phyloP scores from a whole-genome alignment of 139 green algal genomes.

The Ostreobium quekettii region DNA sequence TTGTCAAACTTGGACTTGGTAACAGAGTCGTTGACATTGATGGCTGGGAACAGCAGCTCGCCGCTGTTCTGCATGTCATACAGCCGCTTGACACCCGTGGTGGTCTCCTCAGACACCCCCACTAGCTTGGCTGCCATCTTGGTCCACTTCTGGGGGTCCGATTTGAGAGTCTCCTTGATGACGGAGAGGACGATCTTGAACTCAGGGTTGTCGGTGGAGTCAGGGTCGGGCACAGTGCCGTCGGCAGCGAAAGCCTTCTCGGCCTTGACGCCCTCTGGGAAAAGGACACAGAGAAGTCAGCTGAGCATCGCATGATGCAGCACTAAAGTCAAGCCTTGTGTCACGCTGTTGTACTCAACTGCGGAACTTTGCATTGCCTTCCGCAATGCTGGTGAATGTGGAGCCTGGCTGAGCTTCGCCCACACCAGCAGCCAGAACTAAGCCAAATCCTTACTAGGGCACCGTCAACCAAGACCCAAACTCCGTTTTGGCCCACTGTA shows the following conservation, averaged over 20 bases:
- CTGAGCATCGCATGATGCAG: too few relatives aligned
- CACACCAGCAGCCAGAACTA: too few relatives aligned
- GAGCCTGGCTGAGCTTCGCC: too few relatives aligned
- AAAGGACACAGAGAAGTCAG: too few relatives aligned
- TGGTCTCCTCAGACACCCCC: slow-evolving; percentile 99
- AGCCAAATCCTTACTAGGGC: too few relatives aligned
- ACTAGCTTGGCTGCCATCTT: slow-evolving; percentile 73
- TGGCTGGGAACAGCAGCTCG: slow-evolving; percentile 95
- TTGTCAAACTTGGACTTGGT: slow-evolving; percentile 99
- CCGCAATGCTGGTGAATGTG: too few relatives aligned
- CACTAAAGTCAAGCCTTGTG: too few relatives aligned
- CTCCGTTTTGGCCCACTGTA: too few relatives aligned
- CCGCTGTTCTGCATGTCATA: slow-evolving; percentile 94
- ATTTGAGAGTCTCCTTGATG: slow-evolving; percentile 74
- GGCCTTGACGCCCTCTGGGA: slow-evolving; percentile 89
- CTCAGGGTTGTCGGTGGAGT: slow-evolving; percentile 92
- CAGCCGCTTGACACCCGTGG: slow-evolving; percentile 97
- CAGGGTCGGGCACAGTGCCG: slow-evolving; percentile 83
- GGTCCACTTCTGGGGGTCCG: slow-evolving; percentile 53
- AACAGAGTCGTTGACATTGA: slow-evolving; percentile 99
- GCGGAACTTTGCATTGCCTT: too few relatives aligned
- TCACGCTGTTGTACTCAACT: too few relatives aligned
- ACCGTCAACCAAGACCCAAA: too few relatives aligned
- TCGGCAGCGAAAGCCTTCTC: slow-evolving; percentile 87
- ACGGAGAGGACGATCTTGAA: slow-evolving; percentile 96